Evolutionary conservation across 2,329 filamentous ascomycete species (phyloP), one percentile per base, ranked within the genome.

Genomic region (Aureobasidium musti): DNA sequence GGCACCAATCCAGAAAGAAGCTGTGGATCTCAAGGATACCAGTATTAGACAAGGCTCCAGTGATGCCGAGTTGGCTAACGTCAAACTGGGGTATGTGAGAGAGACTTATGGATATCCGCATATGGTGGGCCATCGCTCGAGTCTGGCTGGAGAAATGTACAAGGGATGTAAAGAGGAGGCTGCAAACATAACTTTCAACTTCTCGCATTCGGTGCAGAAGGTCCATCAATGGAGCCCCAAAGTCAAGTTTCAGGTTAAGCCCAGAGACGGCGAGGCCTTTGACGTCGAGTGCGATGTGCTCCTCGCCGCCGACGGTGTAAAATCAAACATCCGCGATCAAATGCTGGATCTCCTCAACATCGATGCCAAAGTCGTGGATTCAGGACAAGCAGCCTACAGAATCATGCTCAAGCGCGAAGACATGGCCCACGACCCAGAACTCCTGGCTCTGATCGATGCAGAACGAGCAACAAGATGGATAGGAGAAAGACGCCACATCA

Each of bases 81-180:
- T 94, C 50, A 82, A 87, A 68, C 84, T 94, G 73, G 80, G 81
- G 37, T 87, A 91, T 71, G 87, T 94, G 69, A 79, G 84, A 59
- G 78, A 84, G 10, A 87, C 84, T 37, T 94, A 92, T 74, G 85
- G 85, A 41, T 92, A 89, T 74, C 87, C 89, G 0, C 91, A 94
- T 78, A 92, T 91, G 84, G 89, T 91, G 5, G 91, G 90, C 8
- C 91, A 95, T 75, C 86, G 91, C 23, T 83, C 88, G 0, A 90
- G 88, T 10, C 83, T 94, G 4, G 89, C 91, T 6, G 84, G 84
- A 41, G 84, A 85, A 6, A 79, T 94, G 37, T 92, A 87, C 76
- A 82, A 89, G 56, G 90, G 85, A n/a, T 93, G 90, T 77, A 80
- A 86, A 72, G 79, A 81, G 54, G 82, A 90, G 72, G 43, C 43